Base-by-base conservation (phyloP, 2,329 filamentous ascomycete species). In the Neonectria ditissima region DNA sequence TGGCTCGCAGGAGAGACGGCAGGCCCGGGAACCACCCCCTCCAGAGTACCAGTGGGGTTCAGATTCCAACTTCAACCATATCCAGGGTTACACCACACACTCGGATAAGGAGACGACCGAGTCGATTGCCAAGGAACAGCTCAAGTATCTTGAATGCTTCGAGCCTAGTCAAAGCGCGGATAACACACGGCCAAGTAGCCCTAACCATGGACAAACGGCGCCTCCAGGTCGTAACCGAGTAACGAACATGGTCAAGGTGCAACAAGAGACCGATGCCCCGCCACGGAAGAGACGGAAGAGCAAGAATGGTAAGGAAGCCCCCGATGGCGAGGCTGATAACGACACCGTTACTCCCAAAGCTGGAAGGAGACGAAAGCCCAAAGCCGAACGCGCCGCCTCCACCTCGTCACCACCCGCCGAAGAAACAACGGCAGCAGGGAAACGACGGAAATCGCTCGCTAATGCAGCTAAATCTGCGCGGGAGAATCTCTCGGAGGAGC, bases 401-500 rank as follows among this genome's bases (percentile, higher is more conserved):
- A 54, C 65, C 59, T 73, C 65, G 44, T 78, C 74, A 66, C 80
- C 70, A 45, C 74, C 72, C 61, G 79, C 76, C 4, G 77, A 76
- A 24, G 75, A 72, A 55, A 77, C 74, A 55, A 77, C 74, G 65
- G 74, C 69, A 52, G 78, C 76, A 66, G 77, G 78, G 14, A 86
- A 86, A 71, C 80, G 85, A 52, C 81, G 85, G 37, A 88, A 86
- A 71, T 86, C 86, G 1, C 76, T 74, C 7, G 75, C 72, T 5
- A 79, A 74, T 41, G 76, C 69, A 10, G 67, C 77, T 18, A 89
- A 89, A 71, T 62, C 80, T 2, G 74, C 83, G 3, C 80, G 91
- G 26, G 91, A 90, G 74, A 97, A 97, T 70, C 88, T 96, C 4
- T 87, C 89, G 0, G 92, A 95, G 69, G 89, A 91, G 64, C 91